A percentile compares a stretch with the other conserved stretches of the same genome.
Evolutionary conservation across 2,329 filamentous ascomycete genomes (phyloP).

Genomic region (Claviceps sp.): DNA sequence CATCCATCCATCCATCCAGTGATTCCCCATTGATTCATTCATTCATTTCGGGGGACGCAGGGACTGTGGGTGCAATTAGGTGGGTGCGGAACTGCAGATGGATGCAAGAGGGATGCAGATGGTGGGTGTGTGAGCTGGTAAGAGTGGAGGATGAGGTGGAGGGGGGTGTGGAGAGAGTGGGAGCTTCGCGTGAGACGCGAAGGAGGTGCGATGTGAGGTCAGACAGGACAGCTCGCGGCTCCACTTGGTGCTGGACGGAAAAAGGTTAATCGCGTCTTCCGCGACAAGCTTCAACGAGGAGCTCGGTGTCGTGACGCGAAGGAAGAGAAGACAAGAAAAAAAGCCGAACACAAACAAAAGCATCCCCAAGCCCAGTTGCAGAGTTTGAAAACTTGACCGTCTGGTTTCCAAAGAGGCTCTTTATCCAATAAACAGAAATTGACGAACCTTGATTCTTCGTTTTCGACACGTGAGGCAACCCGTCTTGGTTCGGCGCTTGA

Average conservation of each 20-base stretch:
- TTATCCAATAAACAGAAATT: neutral
- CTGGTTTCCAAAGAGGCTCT: no score
- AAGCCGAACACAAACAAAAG: slow-evolving; percentile 6
- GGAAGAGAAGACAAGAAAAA: neutral
- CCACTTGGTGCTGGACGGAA: slow-evolving; percentile 2
- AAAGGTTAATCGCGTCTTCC: slow-evolving; percentile 2
- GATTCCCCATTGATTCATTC: neutral
- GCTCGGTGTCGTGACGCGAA: neutral
- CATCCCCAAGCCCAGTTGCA: no score
- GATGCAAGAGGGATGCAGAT: neutral
- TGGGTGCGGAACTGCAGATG: neutral
- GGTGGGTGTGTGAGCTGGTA: neutral
- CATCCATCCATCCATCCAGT: neutral
- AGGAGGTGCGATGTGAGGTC: neutral
- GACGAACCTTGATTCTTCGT: slow-evolving; percentile 46
- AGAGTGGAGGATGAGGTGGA: neutral
- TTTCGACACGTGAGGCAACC: slow-evolving; percentile 51
- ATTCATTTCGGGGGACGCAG: neutral
- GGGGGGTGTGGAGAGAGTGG: neutral
- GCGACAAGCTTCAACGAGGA: neutral
- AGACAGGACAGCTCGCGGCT: slow-evolving; percentile 1
- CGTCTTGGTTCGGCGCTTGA: slow-evolving; percentile 49
- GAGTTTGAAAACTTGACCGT: no score
- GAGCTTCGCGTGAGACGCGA: neutral
- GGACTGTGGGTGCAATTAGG: neutral